Percentiles rank a stretch among this genome's conserved stretches.
Conservation (phyloP, 306 rosid species). For the Sindora glabra region DNA sequence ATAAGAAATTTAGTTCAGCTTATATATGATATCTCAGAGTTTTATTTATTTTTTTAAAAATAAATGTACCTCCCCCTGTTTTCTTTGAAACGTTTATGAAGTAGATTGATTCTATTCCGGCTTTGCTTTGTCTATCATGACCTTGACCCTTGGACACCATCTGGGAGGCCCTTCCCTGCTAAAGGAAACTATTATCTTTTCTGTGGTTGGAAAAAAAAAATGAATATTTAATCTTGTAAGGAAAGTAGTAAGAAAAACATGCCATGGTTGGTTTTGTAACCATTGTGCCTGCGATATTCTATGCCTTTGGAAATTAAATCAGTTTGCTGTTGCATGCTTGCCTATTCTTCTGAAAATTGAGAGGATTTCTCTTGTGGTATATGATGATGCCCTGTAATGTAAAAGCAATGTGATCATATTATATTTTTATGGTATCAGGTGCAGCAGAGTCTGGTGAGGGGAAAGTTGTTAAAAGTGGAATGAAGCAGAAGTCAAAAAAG, state of each 20-base stretch:
- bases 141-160: constrained; percentile 3
- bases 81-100: too few species aligned
- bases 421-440: constrained; percentile 31
- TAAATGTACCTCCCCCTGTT: neutral
- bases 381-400: neutral
- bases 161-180: neutral
- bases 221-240: neutral
- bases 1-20: constrained; percentile 4
- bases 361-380: constrained; percentile 13
- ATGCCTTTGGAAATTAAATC: neutral
- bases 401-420: neutral
- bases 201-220: neutral
- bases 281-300: neutral
- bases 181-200: neutral
- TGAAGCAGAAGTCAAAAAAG: constrained; percentile 61
- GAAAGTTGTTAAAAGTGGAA: constrained; percentile 48
- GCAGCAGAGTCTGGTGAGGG: constrained; percentile 56
- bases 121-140: neutral
- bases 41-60: neutral
- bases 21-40: neutral
- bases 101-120: constrained; percentile 1
- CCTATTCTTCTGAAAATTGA: constrained; percentile 8
- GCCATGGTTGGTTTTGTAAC: too few species aligned
- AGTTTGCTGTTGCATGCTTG: constrained; percentile 8
- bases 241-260: neutral